Evolutionary conservation across 1,139 yeast genomes (phyloP).

Genomic region (Lodderomyces theae): DNA sequence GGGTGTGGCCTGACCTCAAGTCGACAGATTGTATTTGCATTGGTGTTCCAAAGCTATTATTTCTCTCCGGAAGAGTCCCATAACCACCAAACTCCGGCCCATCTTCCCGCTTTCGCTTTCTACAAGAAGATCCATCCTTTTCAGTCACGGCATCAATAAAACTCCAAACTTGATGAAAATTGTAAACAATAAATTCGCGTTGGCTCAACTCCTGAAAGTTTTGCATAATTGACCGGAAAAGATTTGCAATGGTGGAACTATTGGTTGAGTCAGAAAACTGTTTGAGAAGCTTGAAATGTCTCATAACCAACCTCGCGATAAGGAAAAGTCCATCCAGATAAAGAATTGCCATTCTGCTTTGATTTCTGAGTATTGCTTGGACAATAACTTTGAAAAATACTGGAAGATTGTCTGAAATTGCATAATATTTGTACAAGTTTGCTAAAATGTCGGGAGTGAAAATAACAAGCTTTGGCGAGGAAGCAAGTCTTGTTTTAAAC

Average conservation of each 20-base stretch:
- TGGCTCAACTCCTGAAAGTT: slow-evolving; percentile 35
- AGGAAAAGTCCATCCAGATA: slow-evolving; percentile 43
- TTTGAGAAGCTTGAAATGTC: slow-evolving; percentile 39
- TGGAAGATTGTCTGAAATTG: slow-evolving; percentile 34
- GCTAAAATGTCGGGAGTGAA: slow-evolving; percentile 34
- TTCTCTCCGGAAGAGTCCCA: neutral
- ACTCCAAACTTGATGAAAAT: slow-evolving; percentile 36
- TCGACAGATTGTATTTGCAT: slow-evolving; percentile 27
- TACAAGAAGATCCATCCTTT: slow-evolving; percentile 11
- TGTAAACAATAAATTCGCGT: slow-evolving; percentile 34
- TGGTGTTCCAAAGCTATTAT: slow-evolving; percentile 36
- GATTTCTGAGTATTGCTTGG: slow-evolving; percentile 37
- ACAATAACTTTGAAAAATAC: slow-evolving; percentile 43
- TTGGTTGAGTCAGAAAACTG: slow-evolving; percentile 27
- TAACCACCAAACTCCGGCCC: neutral
- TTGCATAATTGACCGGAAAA: slow-evolving; percentile 32
- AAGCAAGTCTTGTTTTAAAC: slow-evolving; percentile 28
- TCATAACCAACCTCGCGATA: slow-evolving; percentile 31
- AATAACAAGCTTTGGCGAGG: slow-evolving; percentile 38
- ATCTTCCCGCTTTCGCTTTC: slow-evolving; percentile 1
- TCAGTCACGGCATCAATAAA: slow-evolving; percentile 35
- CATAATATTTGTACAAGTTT: slow-evolving; percentile 32
- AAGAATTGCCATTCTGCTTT: slow-evolving; percentile 39
- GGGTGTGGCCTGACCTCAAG: slow-evolving; percentile 9
- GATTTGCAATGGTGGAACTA: slow-evolving; percentile 3